Base-by-base conservation (phyloP, 345 rosid genomes). In the Moricandia arvensis region DNA sequence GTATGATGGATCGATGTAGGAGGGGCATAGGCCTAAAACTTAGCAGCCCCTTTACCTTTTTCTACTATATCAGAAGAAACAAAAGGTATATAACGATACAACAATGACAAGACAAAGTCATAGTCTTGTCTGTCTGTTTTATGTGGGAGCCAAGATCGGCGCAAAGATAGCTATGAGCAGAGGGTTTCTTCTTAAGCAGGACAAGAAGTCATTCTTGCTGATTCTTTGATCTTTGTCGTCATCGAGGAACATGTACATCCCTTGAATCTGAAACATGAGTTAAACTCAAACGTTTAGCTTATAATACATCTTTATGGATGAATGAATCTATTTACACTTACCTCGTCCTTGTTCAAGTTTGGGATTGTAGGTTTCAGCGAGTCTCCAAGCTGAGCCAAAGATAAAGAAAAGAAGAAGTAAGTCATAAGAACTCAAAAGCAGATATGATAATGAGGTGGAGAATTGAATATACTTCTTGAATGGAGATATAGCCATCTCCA, bases 171-270 rank as follows among this genome's bases (percentile, higher is more conserved):
- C 86, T 79, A 95, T 74, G 74, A 92, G 75, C 66, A 95, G 71
- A 16, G 97, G 98, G 65, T 92, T 88, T 85, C 65, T 82, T 76
- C 87, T 82, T 29, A 95, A 83, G 81, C 88, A 83, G 74, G 78
- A 76, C 30, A 83, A 16, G 54, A 90, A 90, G 29, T 83, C 89
- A 58, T 83, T 85, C 79, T 79, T 82, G 75, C 85, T 80, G 68
- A 80, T 75, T 64, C 79, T 80, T 68, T 91, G 86, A 64, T 88
- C 96, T 51, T 80, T 85, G 63, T 88, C 85, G 0, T 65, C 71
- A 16, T 87, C 99, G 2, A 95, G 83, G 24, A 84, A 76, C 6
- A 21, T 67, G 75, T 83, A 90, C 63, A 92, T 74, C 63, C 68
- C 79, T 17, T 76, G 86, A 55, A 95, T 77, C 97, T 95, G 81